Evolutionary conservation across 1,139 yeast genomes (phyloP), one percentile per base, ranked within the genome.

Genomic region (Protomyces inundatus): DNA sequence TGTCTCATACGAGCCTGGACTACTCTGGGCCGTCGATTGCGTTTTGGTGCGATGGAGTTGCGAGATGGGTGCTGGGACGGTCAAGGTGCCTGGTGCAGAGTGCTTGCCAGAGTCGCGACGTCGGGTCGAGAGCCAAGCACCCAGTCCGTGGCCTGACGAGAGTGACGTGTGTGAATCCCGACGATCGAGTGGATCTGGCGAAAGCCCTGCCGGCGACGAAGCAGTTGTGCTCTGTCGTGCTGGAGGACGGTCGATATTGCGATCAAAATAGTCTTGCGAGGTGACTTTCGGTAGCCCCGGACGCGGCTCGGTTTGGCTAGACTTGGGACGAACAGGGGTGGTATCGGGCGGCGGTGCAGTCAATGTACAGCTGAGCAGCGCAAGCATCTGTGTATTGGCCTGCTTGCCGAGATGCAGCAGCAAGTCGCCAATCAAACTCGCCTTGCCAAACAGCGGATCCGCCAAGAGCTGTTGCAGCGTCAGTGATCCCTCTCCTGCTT

Each of bases 371-470:
- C 95, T 84, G 72, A 90, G 76, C 88, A 88, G 87, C 0, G 96
- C 97, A 30, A 93, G 77, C 96, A 91, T 90, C 73, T 91, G 98
- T 32, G 89, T 77, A 70, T 91, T 87, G 2, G 85, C 84, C 58
- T 78, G 73, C 51, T 71, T 75, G 70, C 87, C 95, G 71, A 86
- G 90, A 69, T 86, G 85, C 0, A 76, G 73, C 71, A 91, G 73
- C 56, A 90, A 77, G 68, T 84, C 84, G 46, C 80, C 79, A 0
- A 90, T 78, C n/a, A 90, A 96, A 3, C 82, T 76, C 0, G 91
- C 93, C 97, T 36, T 45, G 35, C 54, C 37, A 33, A 40, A 34
- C 7, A 57, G 16, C 10, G 65, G 65, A 34, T 36, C 37, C 32
- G 55, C 33, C n/a, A 48, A 34, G 14, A 51, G 42, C 16, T 58